phyloP scores from a whole-genome alignment of 257 asterid species.

The Thymus mandschuricus region DNA sequence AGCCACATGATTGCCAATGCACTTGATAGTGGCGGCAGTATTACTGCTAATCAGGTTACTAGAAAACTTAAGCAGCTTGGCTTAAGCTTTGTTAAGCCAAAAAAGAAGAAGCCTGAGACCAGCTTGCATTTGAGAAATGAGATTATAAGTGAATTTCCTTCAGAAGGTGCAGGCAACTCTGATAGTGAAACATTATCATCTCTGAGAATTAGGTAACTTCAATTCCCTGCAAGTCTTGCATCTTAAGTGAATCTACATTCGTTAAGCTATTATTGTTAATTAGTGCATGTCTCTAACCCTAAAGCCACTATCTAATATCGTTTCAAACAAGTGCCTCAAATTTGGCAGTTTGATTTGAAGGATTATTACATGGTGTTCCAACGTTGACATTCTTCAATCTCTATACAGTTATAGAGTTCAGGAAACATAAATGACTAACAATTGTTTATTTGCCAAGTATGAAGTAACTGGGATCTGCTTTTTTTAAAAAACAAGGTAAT shows the following conservation, averaged over 20 bases:
- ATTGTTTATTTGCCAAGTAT: neutral
- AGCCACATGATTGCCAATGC: constrained; percentile 88
- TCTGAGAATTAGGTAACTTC: constrained; percentile 59
- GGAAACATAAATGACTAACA: neutral
- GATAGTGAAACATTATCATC: constrained; percentile 73
- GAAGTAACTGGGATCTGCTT: neutral
- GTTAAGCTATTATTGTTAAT: constrained; percentile 20
- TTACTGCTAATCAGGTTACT: constrained; percentile 72
- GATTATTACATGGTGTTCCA: neutral
- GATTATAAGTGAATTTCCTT: constrained; percentile 41
- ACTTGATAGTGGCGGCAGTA: constrained; percentile 64
- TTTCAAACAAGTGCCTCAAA: constrained; percentile 17
- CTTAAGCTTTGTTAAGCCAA: constrained; percentile 46
- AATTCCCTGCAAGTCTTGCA: constrained; percentile 17
- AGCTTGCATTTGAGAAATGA: constrained; percentile 62
- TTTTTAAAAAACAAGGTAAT: neutral
- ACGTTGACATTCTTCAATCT: constrained; percentile 1
- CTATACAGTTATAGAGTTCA: neutral
- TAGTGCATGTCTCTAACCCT: constrained; percentile 5
- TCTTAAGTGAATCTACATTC: constrained; percentile 23
- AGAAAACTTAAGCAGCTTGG: constrained; percentile 94
- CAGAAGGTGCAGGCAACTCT: constrained; percentile 51
- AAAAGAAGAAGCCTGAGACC: constrained; percentile 49
- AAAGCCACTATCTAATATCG: neutral
- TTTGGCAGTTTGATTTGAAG: neutral